Evolutionary conservation across 345 rosid genomes (phyloP).

Genomic region (Dipteronia dyeriana): DNA sequence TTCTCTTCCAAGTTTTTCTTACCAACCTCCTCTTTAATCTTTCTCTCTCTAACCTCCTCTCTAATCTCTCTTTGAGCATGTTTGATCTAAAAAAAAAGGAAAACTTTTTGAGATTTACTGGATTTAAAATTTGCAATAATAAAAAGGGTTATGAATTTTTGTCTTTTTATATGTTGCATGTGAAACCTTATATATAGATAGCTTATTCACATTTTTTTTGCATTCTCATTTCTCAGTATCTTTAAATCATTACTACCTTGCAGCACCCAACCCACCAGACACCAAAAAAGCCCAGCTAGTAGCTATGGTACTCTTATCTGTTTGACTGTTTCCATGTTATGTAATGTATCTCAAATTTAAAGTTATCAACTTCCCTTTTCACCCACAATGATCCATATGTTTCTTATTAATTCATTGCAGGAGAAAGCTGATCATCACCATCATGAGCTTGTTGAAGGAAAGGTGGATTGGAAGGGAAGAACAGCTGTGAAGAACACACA

Average conservation of each 20-base stretch:
- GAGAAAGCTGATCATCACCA: slow-evolving; percentile 29
- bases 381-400: background rate
- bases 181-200: slow-evolving; percentile 2
- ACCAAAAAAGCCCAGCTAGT: background rate
- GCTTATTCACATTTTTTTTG: background rate
- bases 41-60: no score
- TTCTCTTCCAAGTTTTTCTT: no score
- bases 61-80: no score
- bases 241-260: background rate
- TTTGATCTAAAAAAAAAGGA: no score
- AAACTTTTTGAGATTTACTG: no score
- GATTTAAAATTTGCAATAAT: no score
- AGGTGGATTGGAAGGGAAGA: slow-evolving; percentile 63
- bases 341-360: background rate
- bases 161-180: background rate
- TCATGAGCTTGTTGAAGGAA: slow-evolving; percentile 39
- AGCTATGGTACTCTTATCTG: slow-evolving; percentile 11
- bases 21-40: no score
- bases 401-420: slow-evolving; percentile 25
- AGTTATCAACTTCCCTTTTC: background rate
- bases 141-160: no score
- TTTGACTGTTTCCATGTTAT: background rate
- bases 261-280: background rate
- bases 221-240: background rate
- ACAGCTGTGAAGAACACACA: slow-evolving; percentile 44